These are phyloP conservation scores for Capronia americana DNA, from an alignment of 2,329 filamentous ascomycete genomes.

Conservation along the genomic window DNA sequence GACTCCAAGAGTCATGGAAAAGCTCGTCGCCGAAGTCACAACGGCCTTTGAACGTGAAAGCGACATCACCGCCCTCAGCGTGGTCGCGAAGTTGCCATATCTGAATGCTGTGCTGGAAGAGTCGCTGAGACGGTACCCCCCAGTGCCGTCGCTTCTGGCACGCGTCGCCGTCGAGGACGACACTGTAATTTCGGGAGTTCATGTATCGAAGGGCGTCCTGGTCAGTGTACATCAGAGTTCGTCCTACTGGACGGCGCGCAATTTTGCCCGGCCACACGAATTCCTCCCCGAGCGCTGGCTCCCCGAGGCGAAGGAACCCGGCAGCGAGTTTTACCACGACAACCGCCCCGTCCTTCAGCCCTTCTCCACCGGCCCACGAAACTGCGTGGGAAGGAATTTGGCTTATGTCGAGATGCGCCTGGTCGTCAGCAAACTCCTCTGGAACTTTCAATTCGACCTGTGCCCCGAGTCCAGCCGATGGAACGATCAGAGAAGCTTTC, in stretches of 20 bases:
- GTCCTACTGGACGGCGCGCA: constrained; percentile 27
- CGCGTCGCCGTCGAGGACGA: constrained; percentile 35
- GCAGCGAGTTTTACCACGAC: constrained; percentile 49
- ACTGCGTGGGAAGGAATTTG: constrained; percentile 45
- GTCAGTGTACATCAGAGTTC: constrained; percentile 50
- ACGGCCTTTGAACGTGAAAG: constrained; percentile 45
- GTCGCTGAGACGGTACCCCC: constrained; percentile 52
- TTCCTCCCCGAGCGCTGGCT: constrained; percentile 55
- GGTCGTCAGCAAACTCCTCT: constrained; percentile 57
- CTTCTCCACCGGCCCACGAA: constrained; percentile 54
- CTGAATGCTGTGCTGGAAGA: constrained; percentile 54
- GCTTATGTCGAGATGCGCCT: constrained; percentile 60
- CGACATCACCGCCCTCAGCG: constrained; percentile 48
- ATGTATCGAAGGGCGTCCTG: constrained; percentile 48
- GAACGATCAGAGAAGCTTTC: constrained; percentile 22
- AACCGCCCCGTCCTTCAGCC: constrained; percentile 47
- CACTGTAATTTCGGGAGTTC: not conserved
- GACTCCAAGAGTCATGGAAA: constrained; percentile 44
- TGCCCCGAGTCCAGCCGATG: constrained; percentile 25
- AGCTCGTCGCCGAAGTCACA: constrained; percentile 50
- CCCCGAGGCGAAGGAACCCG: constrained; percentile 12
- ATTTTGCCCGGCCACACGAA: constrained; percentile 36
- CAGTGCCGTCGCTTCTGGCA: constrained; percentile 30
- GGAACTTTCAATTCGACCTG: constrained; percentile 55
- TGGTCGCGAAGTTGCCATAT: constrained; percentile 46